A percentile compares a stretch with the other conserved stretches of the same genome.
Conservation (phyloP, 257 asterid genomes). For the Gentiana dahurica region DNA sequence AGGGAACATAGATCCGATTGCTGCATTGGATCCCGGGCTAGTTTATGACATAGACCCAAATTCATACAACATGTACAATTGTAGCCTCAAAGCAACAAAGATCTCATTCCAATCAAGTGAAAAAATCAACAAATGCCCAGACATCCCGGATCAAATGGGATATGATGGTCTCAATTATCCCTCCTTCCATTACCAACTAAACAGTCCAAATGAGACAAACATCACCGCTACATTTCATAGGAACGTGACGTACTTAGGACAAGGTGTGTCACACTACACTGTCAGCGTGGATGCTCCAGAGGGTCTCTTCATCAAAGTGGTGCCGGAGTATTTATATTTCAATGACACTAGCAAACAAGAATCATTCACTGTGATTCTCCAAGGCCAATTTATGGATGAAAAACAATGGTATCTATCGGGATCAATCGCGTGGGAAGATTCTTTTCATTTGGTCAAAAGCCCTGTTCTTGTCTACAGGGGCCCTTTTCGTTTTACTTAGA, state of each 20-base stretch:
- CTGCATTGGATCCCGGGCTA: slow-evolving; percentile 62
- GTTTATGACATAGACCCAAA: slow-evolving; percentile 32
- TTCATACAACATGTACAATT: slow-evolving; percentile 44
- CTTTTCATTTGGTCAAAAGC: slow-evolving; percentile 37
- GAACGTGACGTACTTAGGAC: slow-evolving; percentile 48
- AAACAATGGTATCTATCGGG: slow-evolving; percentile 12
- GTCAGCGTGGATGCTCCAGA: slow-evolving; percentile 30
- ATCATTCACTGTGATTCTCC: slow-evolving; percentile 43
- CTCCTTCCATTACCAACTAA: slow-evolving; percentile 40
- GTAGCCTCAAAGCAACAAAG: slow-evolving; percentile 39
- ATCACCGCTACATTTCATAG: slow-evolving; percentile 46
- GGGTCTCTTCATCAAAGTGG: slow-evolving; percentile 31
- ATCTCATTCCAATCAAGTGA: slow-evolving; percentile 31
- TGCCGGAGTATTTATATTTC: slow-evolving; percentile 36
- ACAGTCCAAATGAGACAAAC: slow-evolving; percentile 1
- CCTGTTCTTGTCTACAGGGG: slow-evolving; percentile 38
- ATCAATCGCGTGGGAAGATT: slow-evolving; percentile 30
- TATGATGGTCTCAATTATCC: slow-evolving; percentile 67
- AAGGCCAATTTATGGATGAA: slow-evolving; percentile 28
- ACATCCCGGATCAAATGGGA: slow-evolving; percentile 25
- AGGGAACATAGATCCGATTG: slow-evolving; percentile 43
- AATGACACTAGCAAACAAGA: slow-evolving; percentile 20
- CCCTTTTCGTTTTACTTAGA: no score
- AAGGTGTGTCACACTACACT: slow-evolving; percentile 24
- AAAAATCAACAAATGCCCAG: slow-evolving; percentile 35